A percentile compares a stretch with the other conserved stretches of the same genome.
Conservation (phyloP, 805 yeast genomes). For the Saccharomycopsis vini region DNA sequence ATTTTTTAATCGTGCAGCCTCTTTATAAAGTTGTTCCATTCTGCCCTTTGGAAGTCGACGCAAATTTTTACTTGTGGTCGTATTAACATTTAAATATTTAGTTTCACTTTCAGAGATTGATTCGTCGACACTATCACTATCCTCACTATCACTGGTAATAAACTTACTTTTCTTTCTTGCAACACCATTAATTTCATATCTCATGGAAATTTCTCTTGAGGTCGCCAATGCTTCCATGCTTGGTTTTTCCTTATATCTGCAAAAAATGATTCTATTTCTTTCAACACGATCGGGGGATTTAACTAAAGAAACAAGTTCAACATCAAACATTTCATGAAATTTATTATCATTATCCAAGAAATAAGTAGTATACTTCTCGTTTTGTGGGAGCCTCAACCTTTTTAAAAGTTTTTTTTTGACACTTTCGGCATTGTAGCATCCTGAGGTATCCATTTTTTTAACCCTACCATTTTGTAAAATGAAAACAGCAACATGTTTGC, state of each 20-base stretch:
- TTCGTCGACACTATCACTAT: neutral
- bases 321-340: conserved; percentile 52
- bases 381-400: conserved; percentile 41
- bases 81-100: conserved; percentile 15
- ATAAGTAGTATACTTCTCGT: conserved; percentile 50
- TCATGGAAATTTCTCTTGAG: conserved; percentile 33
- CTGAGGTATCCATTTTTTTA: conserved; percentile 59
- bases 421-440: conserved; percentile 73
- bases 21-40: neutral
- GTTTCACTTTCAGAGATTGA: neutral
- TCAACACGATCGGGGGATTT: conserved; percentile 66
- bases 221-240: conserved; percentile 48
- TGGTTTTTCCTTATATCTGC: conserved; percentile 57
- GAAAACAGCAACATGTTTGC: conserved; percentile 45
- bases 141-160: neutral
- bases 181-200: conserved; percentile 2
- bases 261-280: conserved; percentile 59
- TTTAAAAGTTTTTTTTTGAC: conserved; percentile 63
- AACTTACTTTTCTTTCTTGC: neutral
- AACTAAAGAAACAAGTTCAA: conserved; percentile 74
- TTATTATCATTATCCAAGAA: conserved; percentile 38
- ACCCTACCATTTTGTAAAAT: conserved; percentile 68
- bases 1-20: conserved; percentile 10
- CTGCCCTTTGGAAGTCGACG: no score
- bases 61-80: conserved; percentile 11